Evolutionary conservation across 306 rosid species (phyloP).

Genomic region (Vigna trinervia): DNA sequence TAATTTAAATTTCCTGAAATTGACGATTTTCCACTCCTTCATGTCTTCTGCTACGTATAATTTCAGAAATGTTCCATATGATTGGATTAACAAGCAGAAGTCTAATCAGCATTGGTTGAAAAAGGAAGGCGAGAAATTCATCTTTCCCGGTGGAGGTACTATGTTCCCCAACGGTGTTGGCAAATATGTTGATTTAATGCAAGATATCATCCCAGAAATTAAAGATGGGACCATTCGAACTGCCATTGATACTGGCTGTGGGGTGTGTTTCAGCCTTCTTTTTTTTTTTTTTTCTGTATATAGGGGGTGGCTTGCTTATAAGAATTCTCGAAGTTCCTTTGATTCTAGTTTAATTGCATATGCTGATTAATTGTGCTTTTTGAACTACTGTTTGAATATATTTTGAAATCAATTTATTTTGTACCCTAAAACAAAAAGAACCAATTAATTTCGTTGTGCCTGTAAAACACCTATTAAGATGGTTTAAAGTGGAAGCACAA

Average conservation of each 20-base stretch:
- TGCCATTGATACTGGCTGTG: slow-evolving; percentile 98
- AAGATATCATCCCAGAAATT: slow-evolving; percentile 90
- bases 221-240: slow-evolving; percentile 93
- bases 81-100: slow-evolving; percentile 96
- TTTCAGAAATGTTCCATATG: slow-evolving; percentile 93
- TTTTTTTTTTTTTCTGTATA: background rate
- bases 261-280: slow-evolving; percentile 60
- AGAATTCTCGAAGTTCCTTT: background rate
- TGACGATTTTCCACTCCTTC: slow-evolving; percentile 1
- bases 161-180: slow-evolving; percentile 98
- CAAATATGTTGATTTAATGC: slow-evolving; percentile 84
- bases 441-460: background rate
- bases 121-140: slow-evolving; percentile 95
- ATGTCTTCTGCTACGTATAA: slow-evolving; percentile 33
- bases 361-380: background rate
- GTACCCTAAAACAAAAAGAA: background rate
- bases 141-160: slow-evolving; percentile 98
- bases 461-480: background rate
- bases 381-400: background rate
- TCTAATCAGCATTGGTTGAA: slow-evolving; percentile 95
- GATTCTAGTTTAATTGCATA: background rate
- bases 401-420: slow-evolving; percentile 11
- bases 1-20: slow-evolving; percentile 23
- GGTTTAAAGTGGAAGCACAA: background rate
- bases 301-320: slow-evolving; percentile 2